Conservation (phyloP, 2,329 filamentous ascomycete genomes). For the Diaporthe humulicola region DNA sequence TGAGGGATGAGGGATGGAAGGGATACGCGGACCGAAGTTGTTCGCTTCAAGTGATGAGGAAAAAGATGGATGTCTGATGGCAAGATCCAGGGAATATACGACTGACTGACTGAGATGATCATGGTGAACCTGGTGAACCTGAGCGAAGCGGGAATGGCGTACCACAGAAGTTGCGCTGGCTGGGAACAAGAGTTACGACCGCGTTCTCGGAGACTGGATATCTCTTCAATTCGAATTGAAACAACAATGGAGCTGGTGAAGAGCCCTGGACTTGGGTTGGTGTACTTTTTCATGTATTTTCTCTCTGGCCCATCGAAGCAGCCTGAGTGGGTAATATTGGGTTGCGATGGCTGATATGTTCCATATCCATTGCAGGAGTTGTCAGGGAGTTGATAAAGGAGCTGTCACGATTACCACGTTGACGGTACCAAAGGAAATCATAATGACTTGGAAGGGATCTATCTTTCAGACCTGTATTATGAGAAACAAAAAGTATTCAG, state of each 20-base stretch:
- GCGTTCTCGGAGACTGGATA: too few relatives aligned
- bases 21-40: neutral
- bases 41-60: neutral
- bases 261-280: too few relatives aligned
- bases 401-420: neutral
- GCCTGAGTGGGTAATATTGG: neutral
- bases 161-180: neutral
- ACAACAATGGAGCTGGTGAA: too few relatives aligned
- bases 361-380: constrained; percentile 11
- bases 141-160: neutral
- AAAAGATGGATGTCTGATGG: neutral
- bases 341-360: neutral
- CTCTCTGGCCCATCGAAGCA: neutral
- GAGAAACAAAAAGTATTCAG: neutral
- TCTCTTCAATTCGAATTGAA: too few relatives aligned
- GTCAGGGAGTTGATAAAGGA: neutral
- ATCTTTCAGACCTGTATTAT: neutral
- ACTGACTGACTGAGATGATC: neutral
- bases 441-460: constrained; percentile 3
- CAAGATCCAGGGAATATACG: neutral
- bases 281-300: neutral
- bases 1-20: too few relatives aligned
- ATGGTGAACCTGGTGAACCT: neutral
- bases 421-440: neutral
- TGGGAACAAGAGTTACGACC: neutral